phyloP scores from a whole-genome alignment of 176 grass and related monocot genomes.

The Leersia perrieri region DNA sequence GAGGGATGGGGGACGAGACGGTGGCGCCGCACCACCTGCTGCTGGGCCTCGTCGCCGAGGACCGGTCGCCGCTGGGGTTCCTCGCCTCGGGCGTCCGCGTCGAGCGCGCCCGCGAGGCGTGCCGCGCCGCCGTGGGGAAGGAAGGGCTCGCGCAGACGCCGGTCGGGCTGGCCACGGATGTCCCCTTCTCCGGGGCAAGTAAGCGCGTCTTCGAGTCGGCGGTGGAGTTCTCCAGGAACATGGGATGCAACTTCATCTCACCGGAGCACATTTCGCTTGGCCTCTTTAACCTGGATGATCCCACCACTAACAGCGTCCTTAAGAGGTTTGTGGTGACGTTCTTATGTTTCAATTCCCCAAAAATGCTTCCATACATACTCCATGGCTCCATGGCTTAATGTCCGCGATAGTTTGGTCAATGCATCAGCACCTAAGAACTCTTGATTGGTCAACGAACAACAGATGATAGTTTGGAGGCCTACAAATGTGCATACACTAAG shows the following conservation, averaged over 20 bases:
- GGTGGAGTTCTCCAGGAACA: slow-evolving; percentile 71
- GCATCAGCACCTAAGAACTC: background rate
- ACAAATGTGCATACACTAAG: background rate
- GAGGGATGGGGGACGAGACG: slow-evolving; percentile 61
- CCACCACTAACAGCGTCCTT: slow-evolving; percentile 59
- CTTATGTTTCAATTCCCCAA: background rate
- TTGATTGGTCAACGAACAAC: background rate
- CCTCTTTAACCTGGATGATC: slow-evolving; percentile 71
- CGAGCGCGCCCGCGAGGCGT: slow-evolving; percentile 74
- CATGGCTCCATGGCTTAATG: background rate
- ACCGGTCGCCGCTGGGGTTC: slow-evolving; percentile 59
- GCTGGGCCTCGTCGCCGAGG: slow-evolving; percentile 89
- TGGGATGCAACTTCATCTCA: slow-evolving; percentile 76
- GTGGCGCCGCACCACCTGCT: slow-evolving; percentile 91
- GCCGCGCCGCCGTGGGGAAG: slow-evolving; percentile 36
- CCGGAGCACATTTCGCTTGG: slow-evolving; percentile 89
- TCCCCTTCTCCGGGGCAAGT: slow-evolving; percentile 68
- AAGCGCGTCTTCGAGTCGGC: slow-evolving; percentile 77
- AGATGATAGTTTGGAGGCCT: background rate
- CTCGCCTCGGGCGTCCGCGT: slow-evolving; percentile 64
- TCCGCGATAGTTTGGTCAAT: background rate
- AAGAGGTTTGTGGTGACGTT: slow-evolving; percentile 54
- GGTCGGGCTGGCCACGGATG: slow-evolving; percentile 57
- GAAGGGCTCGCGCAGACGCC: background rate
- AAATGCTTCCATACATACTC: background rate